phyloP scores from a whole-genome alignment of 1,139 yeast species.

The Saccharomycopsis crataegensis region DNA sequence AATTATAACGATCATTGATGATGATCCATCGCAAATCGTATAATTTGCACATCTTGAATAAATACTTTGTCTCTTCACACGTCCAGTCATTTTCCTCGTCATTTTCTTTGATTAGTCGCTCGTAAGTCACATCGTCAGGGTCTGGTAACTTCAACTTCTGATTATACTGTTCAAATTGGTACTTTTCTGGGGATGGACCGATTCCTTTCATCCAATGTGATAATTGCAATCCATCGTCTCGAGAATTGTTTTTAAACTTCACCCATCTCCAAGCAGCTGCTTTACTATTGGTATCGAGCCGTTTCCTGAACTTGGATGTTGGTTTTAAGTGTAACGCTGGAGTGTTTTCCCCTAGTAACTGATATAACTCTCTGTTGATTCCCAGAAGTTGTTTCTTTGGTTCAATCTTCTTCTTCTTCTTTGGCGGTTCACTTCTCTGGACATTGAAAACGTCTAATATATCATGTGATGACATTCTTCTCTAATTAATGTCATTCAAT shows the following conservation, averaged over 20 bases:
- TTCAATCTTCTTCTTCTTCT: slow-evolving; percentile 26
- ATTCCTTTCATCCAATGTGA: slow-evolving; percentile 72
- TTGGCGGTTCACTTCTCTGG: slow-evolving; percentile 29
- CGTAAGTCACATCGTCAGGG: slow-evolving; percentile 61
- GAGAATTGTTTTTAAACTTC: slow-evolving; percentile 50
- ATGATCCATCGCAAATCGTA: slow-evolving; percentile 88
- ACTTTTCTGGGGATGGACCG: slow-evolving; percentile 29
- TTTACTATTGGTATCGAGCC: slow-evolving; percentile 46
- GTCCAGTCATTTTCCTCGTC: slow-evolving; percentile 43
- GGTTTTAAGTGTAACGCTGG: slow-evolving; percentile 67
- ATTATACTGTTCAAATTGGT: slow-evolving; percentile 71
- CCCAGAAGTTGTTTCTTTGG: slow-evolving; percentile 48
- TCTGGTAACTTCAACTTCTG: slow-evolving; percentile 63
- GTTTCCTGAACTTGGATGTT: slow-evolving; percentile 53
- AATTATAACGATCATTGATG: slow-evolving; percentile 65
- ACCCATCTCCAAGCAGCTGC: slow-evolving; percentile 80
- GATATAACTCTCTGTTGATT: slow-evolving; percentile 84
- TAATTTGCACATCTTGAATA: slow-evolving; percentile 63
- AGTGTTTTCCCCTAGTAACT: slow-evolving; percentile 82
- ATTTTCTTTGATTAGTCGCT: slow-evolving; percentile 32
- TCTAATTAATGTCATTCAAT: background rate
- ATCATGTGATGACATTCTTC: background rate
- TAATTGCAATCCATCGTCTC: slow-evolving; percentile 43
- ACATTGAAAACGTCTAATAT: slow-evolving; percentile 55
- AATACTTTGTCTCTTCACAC: slow-evolving; percentile 66